These are phyloP conservation scores for Corchorus capsularis DNA, from an alignment of 345 rosid species.

Conservation along the genomic window DNA sequence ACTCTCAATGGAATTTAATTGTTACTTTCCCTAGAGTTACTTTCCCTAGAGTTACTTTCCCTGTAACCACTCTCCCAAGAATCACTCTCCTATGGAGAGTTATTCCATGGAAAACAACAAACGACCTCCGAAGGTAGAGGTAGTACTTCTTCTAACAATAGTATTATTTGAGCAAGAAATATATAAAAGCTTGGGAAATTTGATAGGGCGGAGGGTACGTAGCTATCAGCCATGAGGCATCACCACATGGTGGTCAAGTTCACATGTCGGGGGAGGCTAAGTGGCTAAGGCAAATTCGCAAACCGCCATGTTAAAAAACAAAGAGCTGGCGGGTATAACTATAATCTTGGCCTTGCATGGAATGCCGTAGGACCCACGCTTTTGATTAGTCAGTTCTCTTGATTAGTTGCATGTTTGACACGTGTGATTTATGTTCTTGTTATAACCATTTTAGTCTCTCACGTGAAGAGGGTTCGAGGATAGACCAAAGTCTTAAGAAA, in stretches of 20 bases:
- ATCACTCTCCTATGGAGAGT: too few relatives aligned
- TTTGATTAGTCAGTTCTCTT: constrained; percentile 15
- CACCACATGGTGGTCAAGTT: constrained; percentile 14
- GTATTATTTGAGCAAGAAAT: background rate
- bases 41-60: too few relatives aligned
- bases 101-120: too few relatives aligned
- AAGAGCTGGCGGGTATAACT: background rate
- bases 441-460: background rate
- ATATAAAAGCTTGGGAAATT: background rate
- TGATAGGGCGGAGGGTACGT: background rate
- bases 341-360: constrained; percentile 14
- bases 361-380: background rate
- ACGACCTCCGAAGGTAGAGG: too few relatives aligned
- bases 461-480: constrained; percentile 23
- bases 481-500: background rate
- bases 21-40: too few relatives aligned
- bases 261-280: constrained; percentile 20
- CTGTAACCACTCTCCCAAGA: too few relatives aligned
- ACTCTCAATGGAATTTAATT: too few relatives aligned
- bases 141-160: too few relatives aligned
- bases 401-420: constrained; percentile 41
- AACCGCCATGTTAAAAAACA: constrained; percentile 22
- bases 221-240: background rate
- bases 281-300: background rate
- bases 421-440: constrained; percentile 12